Conservation (phyloP, 1,284 basidiomycete species). For the Inonotus obliquus region DNA sequence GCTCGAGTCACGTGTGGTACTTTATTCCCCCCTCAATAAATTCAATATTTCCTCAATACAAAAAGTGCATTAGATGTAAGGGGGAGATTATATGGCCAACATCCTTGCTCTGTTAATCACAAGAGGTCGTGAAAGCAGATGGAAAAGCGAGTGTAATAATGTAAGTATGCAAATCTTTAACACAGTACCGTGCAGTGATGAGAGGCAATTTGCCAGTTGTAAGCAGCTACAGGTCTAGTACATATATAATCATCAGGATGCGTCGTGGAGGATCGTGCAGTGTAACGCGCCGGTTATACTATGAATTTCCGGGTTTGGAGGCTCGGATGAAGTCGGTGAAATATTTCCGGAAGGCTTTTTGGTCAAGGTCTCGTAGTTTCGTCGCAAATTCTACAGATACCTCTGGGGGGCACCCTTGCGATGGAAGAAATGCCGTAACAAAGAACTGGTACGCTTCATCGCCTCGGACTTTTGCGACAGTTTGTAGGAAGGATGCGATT, state of each 20-base stretch:
- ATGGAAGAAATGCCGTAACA: constrained; percentile 76
- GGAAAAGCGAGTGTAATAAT: not conserved
- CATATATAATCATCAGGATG: not conserved
- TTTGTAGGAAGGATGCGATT: constrained; percentile 81
- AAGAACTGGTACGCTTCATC: constrained; percentile 86
- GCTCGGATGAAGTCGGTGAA: constrained; percentile 81
- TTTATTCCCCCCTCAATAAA: not conserved
- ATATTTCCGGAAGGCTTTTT: constrained; percentile 84
- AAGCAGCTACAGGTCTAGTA: constrained; percentile 1
- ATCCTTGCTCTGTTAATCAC: not conserved
- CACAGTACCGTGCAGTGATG: not conserved
- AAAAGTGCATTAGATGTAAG: not conserved
- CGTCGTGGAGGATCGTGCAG: not conserved
- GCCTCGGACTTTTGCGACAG: constrained; percentile 73
- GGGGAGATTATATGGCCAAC: not conserved
- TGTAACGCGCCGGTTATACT: not conserved
- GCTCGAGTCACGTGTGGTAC: not conserved
- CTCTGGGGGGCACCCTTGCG: constrained; percentile 81
- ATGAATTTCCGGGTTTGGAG: constrained; percentile 30
- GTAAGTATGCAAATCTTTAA: not conserved
- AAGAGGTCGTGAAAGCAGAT: not conserved
- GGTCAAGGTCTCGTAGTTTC: constrained; percentile 74
- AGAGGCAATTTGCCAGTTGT: not conserved
- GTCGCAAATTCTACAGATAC: constrained; percentile 76
- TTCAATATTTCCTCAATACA: not conserved